These are phyloP conservation scores for Spatholobus suberectus DNA, from an alignment of 306 rosid genomes.

Conservation along the genomic window DNA sequence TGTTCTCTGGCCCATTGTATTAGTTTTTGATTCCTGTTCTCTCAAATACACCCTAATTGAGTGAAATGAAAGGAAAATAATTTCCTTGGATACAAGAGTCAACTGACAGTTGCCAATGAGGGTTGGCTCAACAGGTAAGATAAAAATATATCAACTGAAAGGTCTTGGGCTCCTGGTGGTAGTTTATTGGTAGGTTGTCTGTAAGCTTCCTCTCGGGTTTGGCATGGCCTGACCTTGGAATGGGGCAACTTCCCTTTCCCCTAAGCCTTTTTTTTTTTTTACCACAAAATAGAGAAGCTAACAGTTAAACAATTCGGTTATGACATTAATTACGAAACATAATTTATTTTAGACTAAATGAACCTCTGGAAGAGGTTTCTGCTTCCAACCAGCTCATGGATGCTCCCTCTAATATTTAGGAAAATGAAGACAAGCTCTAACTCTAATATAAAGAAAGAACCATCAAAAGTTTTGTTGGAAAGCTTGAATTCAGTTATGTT, in stretches of 20 bases:
- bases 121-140: conserved; percentile 7
- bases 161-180: background rate
- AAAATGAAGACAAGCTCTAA: background rate
- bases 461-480: conserved; percentile 16
- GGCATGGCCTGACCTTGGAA: conserved; percentile 17
- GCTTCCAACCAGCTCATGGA: conserved; percentile 9
- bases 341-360: conserved; percentile 23
- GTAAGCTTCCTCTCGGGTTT: background rate
- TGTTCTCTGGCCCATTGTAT: background rate
- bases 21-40: background rate
- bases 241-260: background rate
- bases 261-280: background rate
- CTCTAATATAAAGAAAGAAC: conserved; percentile 16
- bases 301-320: background rate
- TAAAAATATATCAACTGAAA: background rate
- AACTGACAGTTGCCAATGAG: conserved; percentile 7
- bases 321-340: background rate
- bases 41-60: conserved; percentile 9
- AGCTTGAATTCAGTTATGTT: conserved; percentile 4
- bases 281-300: background rate
- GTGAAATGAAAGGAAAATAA: conserved; percentile 11
- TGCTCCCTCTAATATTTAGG: conserved; percentile 17
- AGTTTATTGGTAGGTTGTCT: conserved; percentile 12
- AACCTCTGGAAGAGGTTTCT: conserved; percentile 32
- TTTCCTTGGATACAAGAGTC: conserved; percentile 3